phyloP scores from a whole-genome alignment of 148 eudicot genomes.

The Amaranthus hypochondriacus region DNA sequence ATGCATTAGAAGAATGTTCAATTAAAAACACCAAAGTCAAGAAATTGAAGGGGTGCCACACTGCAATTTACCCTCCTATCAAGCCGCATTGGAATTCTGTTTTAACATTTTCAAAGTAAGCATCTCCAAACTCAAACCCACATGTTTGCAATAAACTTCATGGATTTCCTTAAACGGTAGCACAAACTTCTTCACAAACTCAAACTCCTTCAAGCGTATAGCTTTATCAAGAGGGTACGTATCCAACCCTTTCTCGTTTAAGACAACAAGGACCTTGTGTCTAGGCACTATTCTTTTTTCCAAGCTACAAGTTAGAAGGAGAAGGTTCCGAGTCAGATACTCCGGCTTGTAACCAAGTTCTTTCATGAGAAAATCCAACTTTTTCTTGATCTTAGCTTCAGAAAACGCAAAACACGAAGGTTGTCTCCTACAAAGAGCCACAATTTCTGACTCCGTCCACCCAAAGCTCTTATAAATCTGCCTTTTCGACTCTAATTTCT shows the following conservation, averaged over 20 bases:
- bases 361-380: conserved; percentile 24
- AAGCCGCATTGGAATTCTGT: background rate
- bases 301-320: conserved; percentile 6
- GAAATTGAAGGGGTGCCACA: background rate
- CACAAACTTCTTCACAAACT: conserved; percentile 21
- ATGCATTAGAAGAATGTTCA: too few relatives aligned
- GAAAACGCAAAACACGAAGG: conserved; percentile 17
- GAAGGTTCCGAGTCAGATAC: conserved; percentile 9
- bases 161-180: conserved; percentile 21
- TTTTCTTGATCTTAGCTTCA: conserved; percentile 19
- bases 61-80: background rate
- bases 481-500: conserved; percentile 14
- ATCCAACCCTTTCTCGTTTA: conserved; percentile 32
- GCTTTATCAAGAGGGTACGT: background rate
- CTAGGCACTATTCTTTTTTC: conserved; percentile 39
- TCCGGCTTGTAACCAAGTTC: conserved; percentile 27
- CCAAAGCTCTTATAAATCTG: conserved; percentile 36
- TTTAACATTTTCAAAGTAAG: background rate
- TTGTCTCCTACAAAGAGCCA: background rate
- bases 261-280: conserved; percentile 14
- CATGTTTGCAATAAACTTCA: conserved; percentile 5
- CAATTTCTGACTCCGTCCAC: conserved; percentile 26
- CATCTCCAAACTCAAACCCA: background rate
- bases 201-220: background rate
- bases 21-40: background rate